These are phyloP conservation scores for Verticillium klebahnii DNA, from an alignment of 2,329 filamentous ascomycete genomes.

Conservation along the genomic window DNA sequence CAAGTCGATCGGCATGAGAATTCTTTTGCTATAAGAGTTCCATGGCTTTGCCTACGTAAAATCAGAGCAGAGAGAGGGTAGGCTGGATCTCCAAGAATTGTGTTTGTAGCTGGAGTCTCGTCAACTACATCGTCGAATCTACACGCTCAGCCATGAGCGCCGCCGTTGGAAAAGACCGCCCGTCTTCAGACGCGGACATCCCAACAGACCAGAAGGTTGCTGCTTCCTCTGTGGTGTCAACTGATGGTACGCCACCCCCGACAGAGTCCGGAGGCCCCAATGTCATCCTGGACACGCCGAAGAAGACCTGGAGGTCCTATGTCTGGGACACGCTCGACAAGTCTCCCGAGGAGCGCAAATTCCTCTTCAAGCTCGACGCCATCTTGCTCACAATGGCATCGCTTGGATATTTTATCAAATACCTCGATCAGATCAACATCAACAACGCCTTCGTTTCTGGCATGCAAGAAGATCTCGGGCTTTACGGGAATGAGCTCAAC, in stretches of 20 bases:
- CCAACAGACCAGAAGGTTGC: background rate
- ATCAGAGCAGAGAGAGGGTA: background rate
- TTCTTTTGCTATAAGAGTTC: background rate
- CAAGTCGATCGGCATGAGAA: background rate
- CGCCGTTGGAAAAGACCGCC: background rate
- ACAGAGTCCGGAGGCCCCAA: background rate
- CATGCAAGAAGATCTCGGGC: conserved; percentile 19
- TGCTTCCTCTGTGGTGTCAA: background rate
- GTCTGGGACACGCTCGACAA: conserved; percentile 45
- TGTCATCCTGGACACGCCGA: conserved; percentile 22
- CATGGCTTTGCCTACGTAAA: background rate
- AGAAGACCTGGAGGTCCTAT: conserved; percentile 39
- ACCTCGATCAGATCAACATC: conserved; percentile 25
- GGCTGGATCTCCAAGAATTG: background rate
- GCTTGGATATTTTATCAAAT: conserved; percentile 21
- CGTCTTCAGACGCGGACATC: background rate
- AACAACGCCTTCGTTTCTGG: conserved; percentile 27
- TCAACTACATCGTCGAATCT: no score
- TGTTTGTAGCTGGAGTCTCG: background rate
- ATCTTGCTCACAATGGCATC: conserved; percentile 30
- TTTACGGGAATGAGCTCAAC: conserved; percentile 22
- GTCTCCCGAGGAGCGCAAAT: conserved; percentile 31
- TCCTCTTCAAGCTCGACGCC: conserved; percentile 38
- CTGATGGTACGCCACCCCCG: background rate
- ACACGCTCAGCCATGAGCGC: background rate